Base-by-base conservation (phyloP, 2,329 filamentous ascomycete genomes). In the Colletotrichum sp. region DNA sequence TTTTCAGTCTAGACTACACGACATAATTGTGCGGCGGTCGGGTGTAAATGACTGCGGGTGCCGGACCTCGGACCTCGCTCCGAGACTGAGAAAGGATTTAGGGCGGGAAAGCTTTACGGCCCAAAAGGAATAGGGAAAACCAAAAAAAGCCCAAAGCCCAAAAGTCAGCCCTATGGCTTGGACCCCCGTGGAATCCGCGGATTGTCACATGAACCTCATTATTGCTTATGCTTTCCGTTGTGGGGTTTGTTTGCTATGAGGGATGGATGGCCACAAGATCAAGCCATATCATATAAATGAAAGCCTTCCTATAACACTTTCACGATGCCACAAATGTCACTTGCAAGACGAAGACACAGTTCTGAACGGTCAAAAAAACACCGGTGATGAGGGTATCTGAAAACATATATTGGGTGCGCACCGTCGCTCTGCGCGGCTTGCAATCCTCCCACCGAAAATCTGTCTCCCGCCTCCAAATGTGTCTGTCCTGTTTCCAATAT, bases 41-140 rank as follows among this genome's bases (percentile, higher is more conserved):
- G n/a, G n/a, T n/a, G 43, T 10, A n/a, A 0, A 8, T n/a, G 9
- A 6, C 39, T 48, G 9, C 12, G 5, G 0, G 3, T 12, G 39
- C 1, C 39, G 39, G 2, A 21, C 43, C 10, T 52, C 43, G 43
- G 43, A 52, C 43, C 43, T 52, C 43, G 43, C 43, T 52, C 43
- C 43, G 43, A 52, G n/a, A 52, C n/a, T 52, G 2, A 3, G 43
- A 52, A 21, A 4, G 0, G 6, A 52, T 52, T 21, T 13, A 21
- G 43, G 43, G 43, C 6, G 43, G 43, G n/a, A 52, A 13, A 43
- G 39, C 39, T 43, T 43, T 4, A 10, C 39, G 0, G 39, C 18
- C 39, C 5, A 6, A 9, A 43, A n/a, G 6, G 36, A 39, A 39
- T 18, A 39, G 36, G 15, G 2, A 39, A 39, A 0, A 39, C 36